Conservation (phyloP, 768 basidiomycete species). For the Rhizopogon vinicolor region DNA sequence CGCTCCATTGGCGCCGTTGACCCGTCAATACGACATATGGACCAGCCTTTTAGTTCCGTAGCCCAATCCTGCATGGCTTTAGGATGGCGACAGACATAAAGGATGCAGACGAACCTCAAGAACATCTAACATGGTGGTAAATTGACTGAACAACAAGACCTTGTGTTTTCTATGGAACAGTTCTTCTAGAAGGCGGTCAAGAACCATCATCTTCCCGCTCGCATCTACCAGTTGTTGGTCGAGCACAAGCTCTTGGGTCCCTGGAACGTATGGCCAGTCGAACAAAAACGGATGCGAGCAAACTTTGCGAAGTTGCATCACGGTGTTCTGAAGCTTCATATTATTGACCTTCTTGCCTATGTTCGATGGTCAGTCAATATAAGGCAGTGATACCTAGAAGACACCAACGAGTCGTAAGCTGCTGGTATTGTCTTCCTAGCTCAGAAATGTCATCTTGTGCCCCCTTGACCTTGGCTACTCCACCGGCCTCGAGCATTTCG, state of each 20-base stretch:
- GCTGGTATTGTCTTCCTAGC: slow-evolving; percentile 52
- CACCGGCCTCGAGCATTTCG: slow-evolving; percentile 48
- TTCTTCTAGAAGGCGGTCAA: slow-evolving; percentile 82
- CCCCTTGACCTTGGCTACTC: slow-evolving; percentile 30
- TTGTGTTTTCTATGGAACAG: slow-evolving; percentile 80
- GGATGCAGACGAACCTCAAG: slow-evolving; percentile 59
- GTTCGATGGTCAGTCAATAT: neutral
- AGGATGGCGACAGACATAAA: neutral
- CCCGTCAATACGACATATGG: slow-evolving; percentile 90
- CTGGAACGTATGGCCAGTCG: slow-evolving; percentile 70
- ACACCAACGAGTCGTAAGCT: slow-evolving; percentile 55
- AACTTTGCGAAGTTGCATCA: slow-evolving; percentile 97
- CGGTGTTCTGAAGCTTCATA: slow-evolving; percentile 88
- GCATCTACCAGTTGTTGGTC: slow-evolving; percentile 73
- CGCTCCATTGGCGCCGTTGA: slow-evolving; percentile 75
- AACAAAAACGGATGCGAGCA: slow-evolving; percentile 93
- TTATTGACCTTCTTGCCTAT: slow-evolving; percentile 84
- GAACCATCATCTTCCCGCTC: slow-evolving; percentile 96
- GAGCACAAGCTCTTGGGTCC: slow-evolving; percentile 38
- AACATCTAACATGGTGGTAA: slow-evolving; percentile 94
- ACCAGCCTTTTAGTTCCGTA: slow-evolving; percentile 73
- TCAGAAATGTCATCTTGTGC: slow-evolving; percentile 45
- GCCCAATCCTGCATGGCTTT: slow-evolving; percentile 71
- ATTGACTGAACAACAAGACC: slow-evolving; percentile 87
- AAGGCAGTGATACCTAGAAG: slow-evolving; percentile 5